Evolutionary conservation across 176 grass and related monocot genomes (phyloP), one percentile per base, ranked within the genome.

Genomic region (Ensete glaucum): DNA sequence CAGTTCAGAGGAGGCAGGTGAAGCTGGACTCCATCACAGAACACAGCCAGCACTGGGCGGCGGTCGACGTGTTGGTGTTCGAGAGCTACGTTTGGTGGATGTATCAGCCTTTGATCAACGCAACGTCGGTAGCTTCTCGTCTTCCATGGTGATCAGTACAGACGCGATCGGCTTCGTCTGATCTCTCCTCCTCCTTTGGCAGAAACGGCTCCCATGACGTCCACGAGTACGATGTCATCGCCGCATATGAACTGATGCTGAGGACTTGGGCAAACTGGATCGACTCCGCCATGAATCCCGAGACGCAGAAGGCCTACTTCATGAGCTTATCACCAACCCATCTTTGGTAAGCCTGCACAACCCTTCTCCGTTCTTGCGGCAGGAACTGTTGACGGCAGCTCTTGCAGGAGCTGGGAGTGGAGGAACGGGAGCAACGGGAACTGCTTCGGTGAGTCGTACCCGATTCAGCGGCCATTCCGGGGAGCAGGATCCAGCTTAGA

Each of bases 11-110:
- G n/a, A 78, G 85, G 62, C 67, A 82, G 15, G 80, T 86, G 64
- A 82, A 82, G 62, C 25, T 79, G 54, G 76, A 86, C 22, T 78
- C 80, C n/a, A 86, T 86, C 68, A 68, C 53, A 19, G 27, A 27
- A 19, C 85, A 86, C 59, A 76, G 72, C 67, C 19, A 48, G 2
- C 22, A 82, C 67, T 79, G 85, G 85, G 62, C 79, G 15, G 49
- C 60, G 11, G 85, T 62, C 24, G 85, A 86, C 67, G 60, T 72
- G 67, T 73, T 86, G 48, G 81, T 82, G n/a, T 86, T 86, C 54
- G 76, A 86, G 1, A 82, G 77, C 10, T 86, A 86, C 27, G 81
- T 86, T 60, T 86, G 84, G 84, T 86, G 84, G 84, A 82, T 86
- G 84, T 50, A 43, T n/a, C 73, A 82, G 23, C 43, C 59, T 65